Percentiles rank a stretch among this genome's conserved stretches.
These are phyloP conservation scores for Herpetomonas tarakana DNA, from an alignment of 208 protist species.

Conservation along the genomic window DNA sequence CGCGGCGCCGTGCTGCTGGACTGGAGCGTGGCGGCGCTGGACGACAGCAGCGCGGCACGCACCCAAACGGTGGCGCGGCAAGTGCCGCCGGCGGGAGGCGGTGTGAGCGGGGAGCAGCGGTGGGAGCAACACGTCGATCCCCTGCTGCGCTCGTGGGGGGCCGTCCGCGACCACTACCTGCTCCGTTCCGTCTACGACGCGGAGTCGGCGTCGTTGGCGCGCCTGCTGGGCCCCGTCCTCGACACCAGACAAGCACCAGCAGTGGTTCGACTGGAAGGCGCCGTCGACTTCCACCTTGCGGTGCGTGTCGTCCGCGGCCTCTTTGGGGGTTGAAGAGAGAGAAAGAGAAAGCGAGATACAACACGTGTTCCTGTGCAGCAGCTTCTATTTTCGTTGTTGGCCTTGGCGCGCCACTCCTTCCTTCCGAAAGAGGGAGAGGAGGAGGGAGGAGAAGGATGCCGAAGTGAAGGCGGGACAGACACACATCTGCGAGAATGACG, in stretches of 20 bases:
- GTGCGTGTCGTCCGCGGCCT: constrained; percentile 15
- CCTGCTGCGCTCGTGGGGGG: constrained; percentile 39
- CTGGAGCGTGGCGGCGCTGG: constrained; percentile 29
- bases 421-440: no score
- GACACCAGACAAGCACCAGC: constrained; percentile 3
- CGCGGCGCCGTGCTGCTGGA: constrained; percentile 58
- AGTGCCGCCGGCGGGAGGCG: constrained; percentile 15
- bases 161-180: constrained; percentile 47
- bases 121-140: constrained; percentile 14
- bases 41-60: not conserved
- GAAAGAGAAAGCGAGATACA: no score
- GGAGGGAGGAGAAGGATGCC: no score
- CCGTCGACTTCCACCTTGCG: constrained; percentile 27
- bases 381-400: no score
- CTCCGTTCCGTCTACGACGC: constrained; percentile 45
- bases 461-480: no score
- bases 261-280: constrained; percentile 23
- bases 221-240: not conserved
- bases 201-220: constrained; percentile 6
- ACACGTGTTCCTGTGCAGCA: no score
- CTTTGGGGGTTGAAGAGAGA: constrained; percentile 1
- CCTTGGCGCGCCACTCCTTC: no score
- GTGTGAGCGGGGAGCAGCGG: constrained; percentile 15
- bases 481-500: no score
- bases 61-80: constrained; percentile 5